These are phyloP conservation scores for Phialophora verrucosa DNA, from an alignment of 2,329 filamentous ascomycete genomes.

Conservation along the genomic window DNA sequence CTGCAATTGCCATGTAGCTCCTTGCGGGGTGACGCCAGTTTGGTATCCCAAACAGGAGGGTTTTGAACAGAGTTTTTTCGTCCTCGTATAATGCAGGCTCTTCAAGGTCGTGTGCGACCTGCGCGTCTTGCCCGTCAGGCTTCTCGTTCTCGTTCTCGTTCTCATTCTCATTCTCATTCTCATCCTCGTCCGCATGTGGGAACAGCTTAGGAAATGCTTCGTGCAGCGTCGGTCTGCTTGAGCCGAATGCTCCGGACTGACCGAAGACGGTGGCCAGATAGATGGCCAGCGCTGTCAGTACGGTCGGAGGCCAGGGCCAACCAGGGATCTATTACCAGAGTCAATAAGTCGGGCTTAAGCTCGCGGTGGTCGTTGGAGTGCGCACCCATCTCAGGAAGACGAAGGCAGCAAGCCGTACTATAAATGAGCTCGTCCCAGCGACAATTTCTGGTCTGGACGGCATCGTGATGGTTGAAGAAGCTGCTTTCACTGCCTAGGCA, in stretches of 20 bases:
- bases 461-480: slow-evolving; percentile 40
- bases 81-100: slow-evolving; percentile 67
- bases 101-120: slow-evolving; percentile 58
- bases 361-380: slow-evolving; percentile 3
- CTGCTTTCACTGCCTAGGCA: slow-evolving; percentile 30
- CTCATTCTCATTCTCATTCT: slow-evolving; percentile 10
- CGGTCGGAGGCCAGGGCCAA: slow-evolving; percentile 45
- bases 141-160: slow-evolving; percentile 4
- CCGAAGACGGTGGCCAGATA: slow-evolving; percentile 51
- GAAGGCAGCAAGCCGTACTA: slow-evolving; percentile 47
- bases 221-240: slow-evolving; percentile 23
- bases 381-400: slow-evolving; percentile 54
- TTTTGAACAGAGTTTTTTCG: slow-evolving; percentile 64
- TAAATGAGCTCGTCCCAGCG: slow-evolving; percentile 46
- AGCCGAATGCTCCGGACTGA: slow-evolving; percentile 32
- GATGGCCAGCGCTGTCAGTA: slow-evolving; percentile 51
- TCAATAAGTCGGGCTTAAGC: slow-evolving; percentile 9
- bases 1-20: slow-evolving; percentile 70
- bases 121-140: slow-evolving; percentile 42
- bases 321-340: slow-evolving; percentile 46
- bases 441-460: slow-evolving; percentile 43
- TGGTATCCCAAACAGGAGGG: slow-evolving; percentile 77
- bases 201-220: slow-evolving; percentile 34
- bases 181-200: slow-evolving; percentile 22
- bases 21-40: slow-evolving; percentile 70